These are phyloP conservation scores for Phytophthora cactorum DNA, from an alignment of 352 stramenopile species.

Conservation along the genomic window DNA sequence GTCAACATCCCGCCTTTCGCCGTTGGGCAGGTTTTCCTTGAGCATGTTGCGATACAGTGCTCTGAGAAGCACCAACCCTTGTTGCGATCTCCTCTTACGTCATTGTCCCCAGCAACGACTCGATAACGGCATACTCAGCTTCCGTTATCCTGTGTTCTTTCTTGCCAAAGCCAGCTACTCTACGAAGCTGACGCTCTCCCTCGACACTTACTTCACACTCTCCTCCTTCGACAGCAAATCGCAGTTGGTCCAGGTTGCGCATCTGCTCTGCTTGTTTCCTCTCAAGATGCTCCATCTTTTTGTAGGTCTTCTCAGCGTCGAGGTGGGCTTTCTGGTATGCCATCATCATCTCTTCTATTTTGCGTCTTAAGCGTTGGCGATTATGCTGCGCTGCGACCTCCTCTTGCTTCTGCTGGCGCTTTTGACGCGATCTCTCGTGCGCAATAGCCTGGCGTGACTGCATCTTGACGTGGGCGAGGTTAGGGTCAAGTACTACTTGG, in stretches of 20 bases:
- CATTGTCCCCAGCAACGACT: neutral
- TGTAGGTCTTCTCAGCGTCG: neutral
- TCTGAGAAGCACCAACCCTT: neutral
- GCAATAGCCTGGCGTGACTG: neutral
- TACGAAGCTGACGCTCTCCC: neutral
- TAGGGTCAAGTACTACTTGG: neutral
- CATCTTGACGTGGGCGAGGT: neutral
- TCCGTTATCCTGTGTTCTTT: neutral
- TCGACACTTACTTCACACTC: neutral
- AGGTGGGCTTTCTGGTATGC: neutral
- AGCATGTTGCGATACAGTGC: neutral
- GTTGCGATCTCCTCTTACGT: neutral
- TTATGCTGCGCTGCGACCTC: neutral
- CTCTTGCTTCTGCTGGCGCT: neutral
- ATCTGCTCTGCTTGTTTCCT: neutral
- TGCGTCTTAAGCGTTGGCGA: neutral
- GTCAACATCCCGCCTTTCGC: neutral
- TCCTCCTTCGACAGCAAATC: neutral
- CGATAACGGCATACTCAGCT: neutral
- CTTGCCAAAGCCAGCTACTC: neutral
- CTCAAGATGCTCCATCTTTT: neutral
- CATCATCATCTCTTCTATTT: conserved; percentile 9
- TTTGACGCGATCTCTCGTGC: neutral
- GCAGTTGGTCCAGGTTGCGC: neutral
- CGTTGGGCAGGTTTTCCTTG: neutral